phyloP scores from a whole-genome alignment of 2,329 filamentous ascomycete genomes.

The Phoma sp. region DNA sequence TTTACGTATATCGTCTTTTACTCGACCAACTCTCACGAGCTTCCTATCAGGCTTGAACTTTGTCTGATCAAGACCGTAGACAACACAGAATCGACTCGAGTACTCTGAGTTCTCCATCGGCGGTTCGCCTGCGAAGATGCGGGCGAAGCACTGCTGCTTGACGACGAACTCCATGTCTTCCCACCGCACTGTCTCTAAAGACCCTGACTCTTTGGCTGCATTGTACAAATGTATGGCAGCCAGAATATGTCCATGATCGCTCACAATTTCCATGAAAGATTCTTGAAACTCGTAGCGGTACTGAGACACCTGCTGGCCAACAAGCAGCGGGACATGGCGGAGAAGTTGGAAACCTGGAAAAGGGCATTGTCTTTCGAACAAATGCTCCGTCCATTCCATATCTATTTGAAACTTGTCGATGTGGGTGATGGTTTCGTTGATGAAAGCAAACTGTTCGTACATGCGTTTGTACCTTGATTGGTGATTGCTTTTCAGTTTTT shows the following conservation, averaged over 20 bases:
- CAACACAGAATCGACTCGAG: background rate
- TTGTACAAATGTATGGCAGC: constrained; percentile 13
- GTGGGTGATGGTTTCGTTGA: background rate
- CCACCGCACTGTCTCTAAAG: background rate
- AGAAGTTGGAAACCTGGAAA: constrained; percentile 3
- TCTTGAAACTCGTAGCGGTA: background rate
- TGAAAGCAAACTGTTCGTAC: background rate
- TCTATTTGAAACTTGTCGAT: background rate
- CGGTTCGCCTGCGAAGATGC: background rate
- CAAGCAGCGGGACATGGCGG: constrained; percentile 2
- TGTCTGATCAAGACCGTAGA: constrained; percentile 4
- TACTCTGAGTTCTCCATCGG: background rate
- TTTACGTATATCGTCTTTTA: background rate
- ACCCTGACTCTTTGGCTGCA: constrained; percentile 5
- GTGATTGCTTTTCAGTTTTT: background rate
- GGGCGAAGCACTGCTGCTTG: background rate
- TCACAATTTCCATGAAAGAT: constrained; percentile 1
- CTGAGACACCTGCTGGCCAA: background rate
- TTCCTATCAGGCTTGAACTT: background rate
- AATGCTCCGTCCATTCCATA: background rate
- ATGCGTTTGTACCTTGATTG: background rate
- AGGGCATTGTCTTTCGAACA: background rate
- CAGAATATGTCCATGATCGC: background rate
- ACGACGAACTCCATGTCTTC: constrained; percentile 15
- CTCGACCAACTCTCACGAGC: background rate